Evolutionary conservation across 1,284 basidiomycete species (phyloP).

Genomic region (Kalmanozyma brasiliensis): DNA sequence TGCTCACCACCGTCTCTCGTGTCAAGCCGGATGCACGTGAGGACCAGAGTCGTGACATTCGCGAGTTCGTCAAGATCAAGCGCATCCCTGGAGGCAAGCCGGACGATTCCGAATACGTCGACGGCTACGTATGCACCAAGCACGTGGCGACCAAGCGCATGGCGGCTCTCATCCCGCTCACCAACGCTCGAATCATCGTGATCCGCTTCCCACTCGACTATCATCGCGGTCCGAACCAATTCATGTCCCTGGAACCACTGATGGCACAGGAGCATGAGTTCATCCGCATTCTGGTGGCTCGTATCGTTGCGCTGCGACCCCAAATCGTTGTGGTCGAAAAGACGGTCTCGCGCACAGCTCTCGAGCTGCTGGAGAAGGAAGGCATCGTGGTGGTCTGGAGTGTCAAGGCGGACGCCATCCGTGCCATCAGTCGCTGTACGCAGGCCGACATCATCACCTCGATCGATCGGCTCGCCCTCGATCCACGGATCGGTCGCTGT

Average conservation of each 20-base stretch:
- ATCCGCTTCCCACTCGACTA: constrained; percentile 96
- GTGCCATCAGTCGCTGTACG: constrained; percentile 89
- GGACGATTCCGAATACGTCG: constrained; percentile 92
- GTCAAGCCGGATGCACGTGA: constrained; percentile 68
- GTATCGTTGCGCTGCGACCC: constrained; percentile 88
- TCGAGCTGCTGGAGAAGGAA: constrained; percentile 86
- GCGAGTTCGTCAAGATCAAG: constrained; percentile 97
- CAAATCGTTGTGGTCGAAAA: constrained; percentile 93
- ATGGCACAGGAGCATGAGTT: constrained; percentile 95
- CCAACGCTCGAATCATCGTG: constrained; percentile 90
- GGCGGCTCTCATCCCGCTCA: constrained; percentile 71
- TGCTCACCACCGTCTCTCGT: constrained; percentile 57
- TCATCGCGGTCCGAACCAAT: constrained; percentile 86
- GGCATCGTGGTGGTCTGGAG: constrained; percentile 90
- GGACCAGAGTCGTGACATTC: constrained; percentile 88
- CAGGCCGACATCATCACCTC: constrained; percentile 94
- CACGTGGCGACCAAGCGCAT: constrained; percentile 92
- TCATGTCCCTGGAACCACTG: constrained; percentile 91
- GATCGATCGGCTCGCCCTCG: constrained; percentile 90
- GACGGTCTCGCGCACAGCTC: constrained; percentile 88
- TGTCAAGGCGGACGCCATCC: constrained; percentile 87
- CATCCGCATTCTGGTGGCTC: constrained; percentile 84
- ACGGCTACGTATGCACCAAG: constrained; percentile 96
- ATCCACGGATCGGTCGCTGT: constrained; percentile 90
- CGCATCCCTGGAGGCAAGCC: constrained; percentile 94